Evolutionary conservation across 257 asterid genomes (phyloP).

Genomic region (Fraxinus americana): DNA sequence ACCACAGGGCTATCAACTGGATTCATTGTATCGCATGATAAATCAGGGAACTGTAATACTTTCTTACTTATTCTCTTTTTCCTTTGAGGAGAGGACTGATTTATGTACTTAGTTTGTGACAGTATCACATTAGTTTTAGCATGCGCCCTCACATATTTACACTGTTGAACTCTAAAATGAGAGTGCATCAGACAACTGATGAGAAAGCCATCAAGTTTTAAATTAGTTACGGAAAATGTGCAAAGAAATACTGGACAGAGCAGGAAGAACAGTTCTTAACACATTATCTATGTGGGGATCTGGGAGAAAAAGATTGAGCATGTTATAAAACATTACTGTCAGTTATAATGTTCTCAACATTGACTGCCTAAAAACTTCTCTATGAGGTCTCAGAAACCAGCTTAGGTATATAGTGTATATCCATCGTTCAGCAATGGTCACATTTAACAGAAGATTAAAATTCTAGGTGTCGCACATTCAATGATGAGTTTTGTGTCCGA

Average conservation of each 20-base stretch:
- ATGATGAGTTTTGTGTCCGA: conserved; percentile 3
- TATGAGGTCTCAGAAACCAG: conserved; percentile 11
- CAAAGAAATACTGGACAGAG: conserved; percentile 10
- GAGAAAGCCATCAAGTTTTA: background rate
- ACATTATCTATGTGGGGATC: background rate
- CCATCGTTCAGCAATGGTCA: background rate
- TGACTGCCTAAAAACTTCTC: conserved; percentile 10
- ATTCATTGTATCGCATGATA: background rate
- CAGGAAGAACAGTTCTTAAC: background rate
- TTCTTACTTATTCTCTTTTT: background rate
- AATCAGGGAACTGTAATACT: background rate
- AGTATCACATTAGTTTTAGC: background rate
- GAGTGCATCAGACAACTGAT: background rate
- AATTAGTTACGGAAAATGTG: background rate
- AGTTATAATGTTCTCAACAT: background rate
- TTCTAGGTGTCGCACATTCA: conserved; percentile 1
- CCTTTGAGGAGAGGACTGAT: background rate
- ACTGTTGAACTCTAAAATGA: background rate
- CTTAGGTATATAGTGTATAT: background rate
- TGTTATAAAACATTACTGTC: background rate
- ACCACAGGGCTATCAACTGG: background rate
- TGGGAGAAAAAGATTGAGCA: conserved; percentile 5
- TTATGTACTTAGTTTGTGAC: background rate
- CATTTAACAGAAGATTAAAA: conserved; percentile 10
- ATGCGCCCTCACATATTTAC: background rate